phyloP scores from a whole-genome alignment of 2,329 filamentous ascomycete species.

The Triangularia setosa region DNA sequence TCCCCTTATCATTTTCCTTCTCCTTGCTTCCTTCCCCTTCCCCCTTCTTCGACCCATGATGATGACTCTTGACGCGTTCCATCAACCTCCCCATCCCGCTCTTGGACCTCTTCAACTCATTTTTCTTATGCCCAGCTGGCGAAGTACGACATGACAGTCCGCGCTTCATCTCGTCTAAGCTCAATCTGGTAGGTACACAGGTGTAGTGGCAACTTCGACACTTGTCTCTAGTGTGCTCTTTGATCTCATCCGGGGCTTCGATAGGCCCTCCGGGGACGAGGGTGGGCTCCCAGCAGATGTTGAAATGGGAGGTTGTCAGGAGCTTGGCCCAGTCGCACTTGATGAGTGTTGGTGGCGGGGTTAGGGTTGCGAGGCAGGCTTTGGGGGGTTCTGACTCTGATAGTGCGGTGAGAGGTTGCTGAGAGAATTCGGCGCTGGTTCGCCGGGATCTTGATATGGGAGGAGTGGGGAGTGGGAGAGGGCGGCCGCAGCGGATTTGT shows the following conservation, averaged over 20 bases:
- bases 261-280: background rate
- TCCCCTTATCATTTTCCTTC: background rate
- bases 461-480: background rate
- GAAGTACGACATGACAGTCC: background rate
- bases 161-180: background rate
- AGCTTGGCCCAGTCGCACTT: background rate
- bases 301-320: background rate
- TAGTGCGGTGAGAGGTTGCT: background rate
- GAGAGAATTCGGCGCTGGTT: background rate
- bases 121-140: background rate
- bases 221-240: background rate
- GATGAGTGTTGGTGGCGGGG: background rate
- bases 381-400: background rate
- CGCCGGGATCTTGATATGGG: background rate
- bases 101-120: background rate
- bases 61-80: background rate
- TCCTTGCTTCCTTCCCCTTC: background rate
- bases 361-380: background rate
- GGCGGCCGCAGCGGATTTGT: background rate
- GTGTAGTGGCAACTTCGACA: background rate
- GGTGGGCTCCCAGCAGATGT: conserved; percentile 3
- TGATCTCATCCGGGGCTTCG: background rate
- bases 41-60: background rate
- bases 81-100: background rate
- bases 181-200: background rate